phyloP scores from a whole-genome alignment of 1,284 basidiomycete species.

The Cronartium ribicola region DNA sequence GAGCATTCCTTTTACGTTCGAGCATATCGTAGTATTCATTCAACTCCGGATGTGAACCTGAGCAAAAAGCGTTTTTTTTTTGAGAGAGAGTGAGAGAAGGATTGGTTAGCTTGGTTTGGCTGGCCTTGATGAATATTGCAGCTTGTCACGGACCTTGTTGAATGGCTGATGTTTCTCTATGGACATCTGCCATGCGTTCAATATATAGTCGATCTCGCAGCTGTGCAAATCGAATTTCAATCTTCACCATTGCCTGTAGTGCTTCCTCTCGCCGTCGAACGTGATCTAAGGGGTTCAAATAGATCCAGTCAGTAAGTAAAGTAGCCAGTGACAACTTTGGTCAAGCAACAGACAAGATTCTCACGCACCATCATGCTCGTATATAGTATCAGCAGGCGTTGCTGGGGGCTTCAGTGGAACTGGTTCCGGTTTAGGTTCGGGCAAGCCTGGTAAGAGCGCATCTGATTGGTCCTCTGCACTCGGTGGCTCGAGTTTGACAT shows the following conservation, averaged over 20 bases:
- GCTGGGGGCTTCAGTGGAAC: neutral
- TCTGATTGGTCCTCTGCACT: slow-evolving; percentile 9
- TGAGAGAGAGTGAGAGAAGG: too few relatives aligned
- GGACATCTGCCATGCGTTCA: slow-evolving; percentile 58
- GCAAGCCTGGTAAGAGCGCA: neutral
- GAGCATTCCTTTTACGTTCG: slow-evolving; percentile 32
- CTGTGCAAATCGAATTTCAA: slow-evolving; percentile 59
- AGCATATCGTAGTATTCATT: slow-evolving; percentile 40
- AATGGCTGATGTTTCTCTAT: slow-evolving; percentile 58
- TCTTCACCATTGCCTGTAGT: slow-evolving; percentile 56
- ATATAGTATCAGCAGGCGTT: slow-evolving; percentile 13
- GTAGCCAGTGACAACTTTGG: neutral
- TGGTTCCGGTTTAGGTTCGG: slow-evolving; percentile 4
- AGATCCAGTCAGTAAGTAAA: neutral
- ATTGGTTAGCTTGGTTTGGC: neutral
- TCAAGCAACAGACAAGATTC: neutral
- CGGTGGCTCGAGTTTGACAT: too few relatives aligned
- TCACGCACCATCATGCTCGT: slow-evolving; percentile 37
- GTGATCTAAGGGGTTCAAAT: slow-evolving; percentile 22
- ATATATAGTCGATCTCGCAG: slow-evolving; percentile 58
- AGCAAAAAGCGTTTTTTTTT: neutral
- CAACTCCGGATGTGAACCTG: slow-evolving; percentile 39
- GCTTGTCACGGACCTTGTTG: slow-evolving; percentile 53
- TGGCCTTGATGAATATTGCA: neutral
- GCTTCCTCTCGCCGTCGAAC: slow-evolving; percentile 51